Percentiles rank a stretch among this genome's conserved stretches.
These are phyloP conservation scores for Talaromyces amestolkiae DNA, from an alignment of 2,329 filamentous ascomycete genomes.

Conservation along the genomic window DNA sequence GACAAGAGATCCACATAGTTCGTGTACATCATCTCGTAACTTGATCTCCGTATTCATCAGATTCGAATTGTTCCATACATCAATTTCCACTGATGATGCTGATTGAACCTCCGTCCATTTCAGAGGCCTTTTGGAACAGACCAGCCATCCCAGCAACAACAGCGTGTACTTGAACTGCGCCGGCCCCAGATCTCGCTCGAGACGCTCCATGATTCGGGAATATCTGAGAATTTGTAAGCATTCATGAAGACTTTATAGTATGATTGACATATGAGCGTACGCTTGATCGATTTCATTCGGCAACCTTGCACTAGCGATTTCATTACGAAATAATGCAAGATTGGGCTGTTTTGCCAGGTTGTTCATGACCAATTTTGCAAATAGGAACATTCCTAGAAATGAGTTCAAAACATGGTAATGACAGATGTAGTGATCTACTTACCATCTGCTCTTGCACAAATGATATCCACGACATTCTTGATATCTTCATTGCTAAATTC, in stretches of 20 bases:
- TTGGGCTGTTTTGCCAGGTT: constrained; percentile 4
- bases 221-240: neutral
- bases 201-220: neutral
- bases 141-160: constrained; percentile 4
- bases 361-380: constrained; percentile 12
- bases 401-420: neutral
- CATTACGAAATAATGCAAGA: neutral
- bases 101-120: constrained; percentile 7
- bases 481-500: constrained; percentile 6
- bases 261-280: neutral
- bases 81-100: neutral
- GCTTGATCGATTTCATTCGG: neutral
- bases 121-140: constrained; percentile 6
- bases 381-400: constrained; percentile 12
- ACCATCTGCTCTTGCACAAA: constrained; percentile 11
- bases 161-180: neutral
- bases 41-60: neutral
- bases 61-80: neutral
- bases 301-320: neutral
- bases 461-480: constrained; percentile 1
- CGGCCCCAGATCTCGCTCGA: neutral
- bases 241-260: neutral
- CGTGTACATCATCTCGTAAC: neutral
- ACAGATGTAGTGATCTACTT: neutral
- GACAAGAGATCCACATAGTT: constrained; percentile 6